phyloP scores from a whole-genome alignment of 2,329 filamentous ascomycete species.

The Aspergillus luchuensis region DNA sequence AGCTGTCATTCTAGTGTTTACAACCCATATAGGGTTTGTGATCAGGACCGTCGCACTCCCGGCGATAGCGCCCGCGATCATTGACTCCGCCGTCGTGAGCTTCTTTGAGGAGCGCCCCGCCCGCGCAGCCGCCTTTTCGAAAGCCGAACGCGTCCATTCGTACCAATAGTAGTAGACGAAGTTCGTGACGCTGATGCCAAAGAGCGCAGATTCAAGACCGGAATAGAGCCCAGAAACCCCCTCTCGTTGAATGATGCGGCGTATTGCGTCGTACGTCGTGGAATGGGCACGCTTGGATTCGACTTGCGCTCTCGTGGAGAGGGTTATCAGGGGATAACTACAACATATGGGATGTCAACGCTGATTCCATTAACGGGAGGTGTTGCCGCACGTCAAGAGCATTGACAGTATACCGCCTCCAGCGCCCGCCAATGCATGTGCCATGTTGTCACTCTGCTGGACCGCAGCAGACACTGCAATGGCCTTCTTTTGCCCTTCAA shows the following conservation, averaged over 20 bases:
- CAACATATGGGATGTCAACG: slow-evolving; percentile 10
- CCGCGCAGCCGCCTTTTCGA: slow-evolving; percentile 72
- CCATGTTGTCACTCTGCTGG: slow-evolving; percentile 94
- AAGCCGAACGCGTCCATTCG: slow-evolving; percentile 89
- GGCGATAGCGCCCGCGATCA: slow-evolving; percentile 91
- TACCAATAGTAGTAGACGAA: slow-evolving; percentile 99
- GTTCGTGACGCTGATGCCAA: slow-evolving; percentile 98
- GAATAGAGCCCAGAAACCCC: slow-evolving; percentile 87
- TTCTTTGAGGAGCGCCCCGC: slow-evolving; percentile 74
- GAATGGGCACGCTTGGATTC: slow-evolving; percentile 92
- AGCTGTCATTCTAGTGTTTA: slow-evolving; percentile 98
- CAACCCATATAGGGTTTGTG: slow-evolving; percentile 98
- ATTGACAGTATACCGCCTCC: slow-evolving; percentile 95
- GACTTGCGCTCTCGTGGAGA: slow-evolving; percentile 96
- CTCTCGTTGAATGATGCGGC: slow-evolving; percentile 86
- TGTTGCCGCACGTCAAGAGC: slow-evolving; percentile 73
- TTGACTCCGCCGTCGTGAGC: slow-evolving; percentile 88
- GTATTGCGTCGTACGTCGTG: slow-evolving; percentile 78
- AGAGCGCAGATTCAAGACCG: slow-evolving; percentile 88
- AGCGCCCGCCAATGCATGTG: slow-evolving; percentile 88
- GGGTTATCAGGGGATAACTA: slow-evolving; percentile 93
- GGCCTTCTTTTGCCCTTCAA: slow-evolving; percentile 37
- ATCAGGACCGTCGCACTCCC: slow-evolving; percentile 92
- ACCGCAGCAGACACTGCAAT: slow-evolving; percentile 62
- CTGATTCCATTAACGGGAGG: slow-evolving; percentile 9